These are phyloP conservation scores for Butyriboletus loyo DNA, from an alignment of 768 basidiomycete genomes.

Conservation along the genomic window DNA sequence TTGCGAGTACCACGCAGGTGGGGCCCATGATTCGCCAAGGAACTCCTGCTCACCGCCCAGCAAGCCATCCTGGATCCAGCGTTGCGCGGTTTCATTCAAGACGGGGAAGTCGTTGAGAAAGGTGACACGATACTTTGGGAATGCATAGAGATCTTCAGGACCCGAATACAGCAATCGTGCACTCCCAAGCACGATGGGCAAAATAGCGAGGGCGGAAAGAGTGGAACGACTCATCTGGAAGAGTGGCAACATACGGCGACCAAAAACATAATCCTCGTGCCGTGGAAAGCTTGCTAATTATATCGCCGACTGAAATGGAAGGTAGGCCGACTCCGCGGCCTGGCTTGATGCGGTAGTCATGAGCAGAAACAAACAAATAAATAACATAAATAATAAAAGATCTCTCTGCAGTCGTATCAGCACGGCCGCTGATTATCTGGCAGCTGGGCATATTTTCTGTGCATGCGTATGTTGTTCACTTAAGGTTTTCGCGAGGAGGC, in stretches of 20 bases:
- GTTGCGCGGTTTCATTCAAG: constrained; percentile 65
- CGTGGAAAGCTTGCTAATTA: constrained; percentile 27
- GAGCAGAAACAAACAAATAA: background rate
- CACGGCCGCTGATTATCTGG: constrained; percentile 1
- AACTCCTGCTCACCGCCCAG: constrained; percentile 76
- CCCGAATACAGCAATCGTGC: constrained; percentile 58
- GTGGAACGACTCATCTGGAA: constrained; percentile 17
- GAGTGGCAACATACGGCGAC: background rate
- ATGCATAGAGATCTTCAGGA: constrained; percentile 77
- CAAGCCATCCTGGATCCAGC: constrained; percentile 72
- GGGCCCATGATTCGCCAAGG: constrained; percentile 58
- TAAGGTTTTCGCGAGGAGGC: constrained; percentile 20
- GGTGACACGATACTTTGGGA: constrained; percentile 76
- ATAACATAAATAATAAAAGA: background rate
- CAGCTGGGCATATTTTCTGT: background rate
- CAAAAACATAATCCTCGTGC: constrained; percentile 10
- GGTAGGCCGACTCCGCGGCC: constrained; percentile 29
- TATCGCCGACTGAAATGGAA: constrained; percentile 32
- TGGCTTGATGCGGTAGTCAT: constrained; percentile 1
- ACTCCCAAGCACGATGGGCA: constrained; percentile 8
- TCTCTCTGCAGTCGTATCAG: background rate
- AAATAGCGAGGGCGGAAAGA: constrained; percentile 17
- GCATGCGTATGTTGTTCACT: constrained; percentile 5
- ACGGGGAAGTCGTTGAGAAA: constrained; percentile 81
- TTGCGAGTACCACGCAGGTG: constrained; percentile 38